Evolutionary conservation across 1,284 basidiomycete genomes (phyloP), one percentile per base, ranked within the genome.

Genomic region (Sutorius eximius): DNA sequence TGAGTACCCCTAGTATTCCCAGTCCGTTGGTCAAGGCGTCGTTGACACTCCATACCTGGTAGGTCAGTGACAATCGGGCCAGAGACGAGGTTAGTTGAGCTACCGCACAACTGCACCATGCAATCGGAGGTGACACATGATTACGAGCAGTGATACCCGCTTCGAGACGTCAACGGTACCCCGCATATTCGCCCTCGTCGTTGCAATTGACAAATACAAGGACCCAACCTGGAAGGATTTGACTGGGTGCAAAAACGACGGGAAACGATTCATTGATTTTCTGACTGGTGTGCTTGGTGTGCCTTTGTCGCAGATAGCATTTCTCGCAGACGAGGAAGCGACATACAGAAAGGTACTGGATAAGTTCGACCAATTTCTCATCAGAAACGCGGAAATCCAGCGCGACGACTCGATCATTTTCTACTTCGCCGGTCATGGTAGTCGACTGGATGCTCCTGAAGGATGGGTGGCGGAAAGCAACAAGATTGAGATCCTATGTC

Each of bases 351-450:
- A 71, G 54, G 83, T 87, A 47, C 75, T 84, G 52, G 24, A 24
- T 0, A 33, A 72, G 76, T 59, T 72, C 59, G 2, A 80, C 81
- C 59, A 67, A 2, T 83, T 85, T 60, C 72, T 87, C n/a, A 64
- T 81, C 50, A 75, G 78, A 57, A 85, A 87, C 56, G 63, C 73
- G 3, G 66, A 70, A 24, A 82, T 87, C 20, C 73, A 80, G 46
- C 67, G 65, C 20, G 82, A 79, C 15, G 84, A 87, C 53, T 76
- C 82, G n/a, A 81, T 87, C 27, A 52, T 87, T 45, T 72, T 87
- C 54, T 87, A 81, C 61, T 87, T 83, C 61, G 82, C 85, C 11
- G 84, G 85, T 6, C 84, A 86, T 61, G 85, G 85, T 5, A 79
- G 77, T 57, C 73, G 65, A 40, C 59, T 79, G 9, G 62, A 67